phyloP scores from a whole-genome alignment of 768 basidiomycete genomes.

The Phaeolepiota aurea region DNA sequence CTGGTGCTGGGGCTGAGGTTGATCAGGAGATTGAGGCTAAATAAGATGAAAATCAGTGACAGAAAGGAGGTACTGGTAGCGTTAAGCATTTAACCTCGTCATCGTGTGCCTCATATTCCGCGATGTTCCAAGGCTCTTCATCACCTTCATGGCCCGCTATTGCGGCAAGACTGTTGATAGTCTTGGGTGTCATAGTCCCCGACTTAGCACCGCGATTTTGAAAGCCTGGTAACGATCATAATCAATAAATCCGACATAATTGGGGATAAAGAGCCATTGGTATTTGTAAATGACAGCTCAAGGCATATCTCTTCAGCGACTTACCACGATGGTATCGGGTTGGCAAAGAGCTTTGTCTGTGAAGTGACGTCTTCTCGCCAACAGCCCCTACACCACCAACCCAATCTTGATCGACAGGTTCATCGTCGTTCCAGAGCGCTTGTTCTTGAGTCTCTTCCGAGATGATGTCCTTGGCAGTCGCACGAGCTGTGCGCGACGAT shows the following conservation, averaged over 20 bases:
- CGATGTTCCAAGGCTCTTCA: slow-evolving; percentile 81
- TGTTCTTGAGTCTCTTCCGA: slow-evolving; percentile 58
- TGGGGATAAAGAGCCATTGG: slow-evolving; percentile 9
- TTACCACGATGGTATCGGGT: slow-evolving; percentile 73
- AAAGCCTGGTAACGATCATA: slow-evolving; percentile 30
- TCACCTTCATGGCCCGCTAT: slow-evolving; percentile 85
- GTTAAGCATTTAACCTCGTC: slow-evolving; percentile 48
- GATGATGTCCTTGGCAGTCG: slow-evolving; percentile 52
- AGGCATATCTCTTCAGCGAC: no score
- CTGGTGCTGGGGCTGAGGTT: slow-evolving; percentile 28
- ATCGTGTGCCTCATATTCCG: slow-evolving; percentile 46
- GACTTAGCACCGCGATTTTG: slow-evolving; percentile 43
- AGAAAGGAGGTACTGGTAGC: slow-evolving; percentile 6
- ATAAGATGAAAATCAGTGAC: slow-evolving; percentile 8
- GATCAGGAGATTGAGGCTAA: slow-evolving; percentile 17
- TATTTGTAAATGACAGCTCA: no score
- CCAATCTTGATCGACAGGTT: slow-evolving; percentile 75
- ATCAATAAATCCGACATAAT: slow-evolving; percentile 1
- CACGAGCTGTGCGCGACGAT: slow-evolving; percentile 55
- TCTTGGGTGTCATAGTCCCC: slow-evolving; percentile 61
- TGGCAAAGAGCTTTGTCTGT: slow-evolving; percentile 75
- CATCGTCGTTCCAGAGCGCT: slow-evolving; percentile 64
- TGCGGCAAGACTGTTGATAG: slow-evolving; percentile 74
- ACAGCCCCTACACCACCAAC: slow-evolving; percentile 76
- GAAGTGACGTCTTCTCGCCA: slow-evolving; percentile 73